These are phyloP conservation scores for Fusarium incarnatum DNA, from an alignment of 2,329 filamentous ascomycete species.

Conservation along the genomic window DNA sequence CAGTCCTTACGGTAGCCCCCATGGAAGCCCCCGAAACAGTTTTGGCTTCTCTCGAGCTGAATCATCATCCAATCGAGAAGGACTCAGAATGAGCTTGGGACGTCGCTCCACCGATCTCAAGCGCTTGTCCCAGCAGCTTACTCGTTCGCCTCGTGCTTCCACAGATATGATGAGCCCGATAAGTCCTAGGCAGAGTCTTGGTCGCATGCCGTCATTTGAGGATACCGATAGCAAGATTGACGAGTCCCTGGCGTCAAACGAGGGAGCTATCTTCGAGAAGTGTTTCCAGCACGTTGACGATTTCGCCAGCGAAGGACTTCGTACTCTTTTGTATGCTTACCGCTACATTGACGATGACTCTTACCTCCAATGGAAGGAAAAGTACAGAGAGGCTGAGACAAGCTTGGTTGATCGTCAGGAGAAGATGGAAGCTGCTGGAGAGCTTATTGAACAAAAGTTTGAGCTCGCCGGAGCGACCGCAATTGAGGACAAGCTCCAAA, in stretches of 20 bases:
- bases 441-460: conserved; percentile 83
- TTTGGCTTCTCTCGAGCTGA: conserved; percentile 49
- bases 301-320: conserved; percentile 88
- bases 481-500: conserved; percentile 93
- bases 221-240: conserved; percentile 67
- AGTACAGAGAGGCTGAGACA: conserved; percentile 84
- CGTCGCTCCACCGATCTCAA: conserved; percentile 48
- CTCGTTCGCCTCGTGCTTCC: conserved; percentile 46
- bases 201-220: conserved; percentile 47
- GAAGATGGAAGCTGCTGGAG: conserved; percentile 82
- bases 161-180: conserved; percentile 41
- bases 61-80: conserved; percentile 47
- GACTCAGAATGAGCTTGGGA: conserved; percentile 47
- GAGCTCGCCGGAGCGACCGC: conserved; percentile 89
- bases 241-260: conserved; percentile 69
- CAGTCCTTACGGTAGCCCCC: conserved; percentile 49
- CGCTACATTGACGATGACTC: conserved; percentile 80
- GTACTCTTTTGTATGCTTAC: conserved; percentile 87
- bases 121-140: conserved; percentile 46
- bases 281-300: conserved; percentile 91
- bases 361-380: conserved; percentile 80
- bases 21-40: conserved; percentile 56
- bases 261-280: conserved; percentile 78
- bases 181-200: conserved; percentile 42
- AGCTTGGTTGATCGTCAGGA: conserved; percentile 83